These are phyloP conservation scores for Macadamia integrifolia DNA, from an alignment of 164 flowering plant species.

Conservation along the genomic window DNA sequence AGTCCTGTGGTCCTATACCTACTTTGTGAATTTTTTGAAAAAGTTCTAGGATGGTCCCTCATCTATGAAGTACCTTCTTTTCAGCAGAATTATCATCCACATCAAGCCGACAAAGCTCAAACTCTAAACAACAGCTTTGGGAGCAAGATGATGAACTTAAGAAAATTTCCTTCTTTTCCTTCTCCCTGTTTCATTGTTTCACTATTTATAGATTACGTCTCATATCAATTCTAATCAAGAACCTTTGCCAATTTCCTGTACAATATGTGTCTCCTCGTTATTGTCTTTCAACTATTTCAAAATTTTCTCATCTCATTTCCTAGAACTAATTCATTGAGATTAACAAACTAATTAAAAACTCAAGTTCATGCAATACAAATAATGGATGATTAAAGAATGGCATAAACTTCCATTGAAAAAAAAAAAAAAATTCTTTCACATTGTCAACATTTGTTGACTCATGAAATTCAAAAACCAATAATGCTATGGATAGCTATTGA, in stretches of 20 bases:
- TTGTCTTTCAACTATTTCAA: too few relatives aligned
- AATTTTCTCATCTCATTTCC: too few relatives aligned
- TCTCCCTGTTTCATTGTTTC: not conserved
- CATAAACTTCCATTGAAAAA: too few relatives aligned
- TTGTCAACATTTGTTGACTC: constrained; percentile 2
- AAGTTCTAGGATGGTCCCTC: constrained; percentile 27
- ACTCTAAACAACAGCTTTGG: constrained; percentile 22
- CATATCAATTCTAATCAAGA: too few relatives aligned
- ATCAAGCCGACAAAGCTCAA: not conserved
- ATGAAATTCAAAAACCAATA: not conserved
- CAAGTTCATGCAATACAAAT: too few relatives aligned
- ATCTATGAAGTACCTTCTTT: constrained; percentile 14
- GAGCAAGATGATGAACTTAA: constrained; percentile 4
- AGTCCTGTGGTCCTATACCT: constrained; percentile 30
- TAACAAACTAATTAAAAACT: too few relatives aligned
- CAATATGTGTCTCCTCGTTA: too few relatives aligned
- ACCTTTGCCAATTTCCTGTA: not conserved
- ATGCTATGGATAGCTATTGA: constrained; percentile 30
- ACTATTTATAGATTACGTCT: not conserved
- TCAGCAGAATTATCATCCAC: not conserved
- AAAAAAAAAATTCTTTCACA: too few relatives aligned
- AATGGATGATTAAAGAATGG: too few relatives aligned
- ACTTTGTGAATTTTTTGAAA: constrained; percentile 9
- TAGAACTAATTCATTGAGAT: too few relatives aligned
- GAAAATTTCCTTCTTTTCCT: not conserved